These are phyloP conservation scores for Diplodia intermedia DNA, from an alignment of 2,329 filamentous ascomycete genomes.

Conservation along the genomic window DNA sequence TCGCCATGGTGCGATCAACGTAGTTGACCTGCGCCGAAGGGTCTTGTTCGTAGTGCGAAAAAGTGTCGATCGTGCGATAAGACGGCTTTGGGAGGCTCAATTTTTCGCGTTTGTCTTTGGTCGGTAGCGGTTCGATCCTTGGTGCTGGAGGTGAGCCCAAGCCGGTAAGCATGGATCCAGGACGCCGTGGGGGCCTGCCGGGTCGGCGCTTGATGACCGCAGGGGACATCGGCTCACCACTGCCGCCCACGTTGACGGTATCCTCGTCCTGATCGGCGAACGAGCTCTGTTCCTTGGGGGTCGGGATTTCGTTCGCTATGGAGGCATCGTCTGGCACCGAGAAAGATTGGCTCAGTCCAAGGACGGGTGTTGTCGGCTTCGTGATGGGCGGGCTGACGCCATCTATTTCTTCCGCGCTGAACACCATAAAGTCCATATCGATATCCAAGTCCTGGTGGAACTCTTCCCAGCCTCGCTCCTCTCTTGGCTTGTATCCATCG, in stretches of 20 bases:
- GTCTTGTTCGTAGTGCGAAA: slow-evolving; percentile 82
- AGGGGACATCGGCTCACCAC: slow-evolving; percentile 47
- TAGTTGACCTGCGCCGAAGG: slow-evolving; percentile 85
- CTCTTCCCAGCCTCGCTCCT: slow-evolving; percentile 97
- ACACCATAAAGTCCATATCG: slow-evolving; percentile 77
- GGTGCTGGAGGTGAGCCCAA: slow-evolving; percentile 65
- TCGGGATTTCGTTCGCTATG: background rate
- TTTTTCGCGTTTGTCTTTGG: slow-evolving; percentile 80
- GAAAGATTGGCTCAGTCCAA: slow-evolving; percentile 40
- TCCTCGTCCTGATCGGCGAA: slow-evolving; percentile 35
- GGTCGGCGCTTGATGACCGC: slow-evolving; percentile 61
- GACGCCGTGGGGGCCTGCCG: slow-evolving; percentile 69
- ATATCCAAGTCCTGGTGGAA: slow-evolving; percentile 96
- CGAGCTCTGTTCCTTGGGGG: slow-evolving; percentile 24
- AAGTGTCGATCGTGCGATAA: slow-evolving; percentile 79
- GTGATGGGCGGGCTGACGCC: slow-evolving; percentile 61
- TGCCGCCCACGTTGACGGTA: slow-evolving; percentile 34
- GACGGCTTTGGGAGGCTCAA: slow-evolving; percentile 78
- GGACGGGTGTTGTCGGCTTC: slow-evolving; percentile 55
- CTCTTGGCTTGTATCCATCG: slow-evolving; percentile 95
- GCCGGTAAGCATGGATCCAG: slow-evolving; percentile 66
- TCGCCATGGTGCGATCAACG: slow-evolving; percentile 95
- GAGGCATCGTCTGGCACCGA: slow-evolving; percentile 35
- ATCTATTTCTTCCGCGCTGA: slow-evolving; percentile 84
- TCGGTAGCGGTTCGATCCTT: slow-evolving; percentile 76